Base-by-base conservation (phyloP, 805 yeast species). In the Ogataea parapolymorpha region DNA sequence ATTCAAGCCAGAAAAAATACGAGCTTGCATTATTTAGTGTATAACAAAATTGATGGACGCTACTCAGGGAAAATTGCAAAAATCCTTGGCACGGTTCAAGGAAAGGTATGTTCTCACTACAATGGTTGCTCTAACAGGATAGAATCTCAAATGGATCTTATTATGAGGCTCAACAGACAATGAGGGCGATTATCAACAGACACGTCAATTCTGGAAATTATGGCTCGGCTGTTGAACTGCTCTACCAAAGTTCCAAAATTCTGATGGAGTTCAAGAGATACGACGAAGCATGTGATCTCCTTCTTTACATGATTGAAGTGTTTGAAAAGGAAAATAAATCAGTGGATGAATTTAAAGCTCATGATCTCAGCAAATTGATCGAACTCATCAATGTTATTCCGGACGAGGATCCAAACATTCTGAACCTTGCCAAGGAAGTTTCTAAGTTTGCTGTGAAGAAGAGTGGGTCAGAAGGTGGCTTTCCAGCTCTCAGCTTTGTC, bases 141-240 rank as follows among this genome's bases (percentile, higher is more conserved):
- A 81, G 85, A 54, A 82, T 91, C 48, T 76, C 74, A 37, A 74
- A 74, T 36, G 87, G 86, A 2, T 85, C 89, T 41, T 88, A 74
- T 66, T 91, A 91, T 60, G 99, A 93, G 60, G 98, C 98, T 0
- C 96, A 91, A 61, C 98, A 93, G 63, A 90, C 96, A 0, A 72
- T 93, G 37, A 72, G 96, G 56, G 88, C 98, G 5, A 85, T 91
- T 39, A 85, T 86, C 30, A 89, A 89, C 51, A 73, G 99, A 58
- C 84, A 85, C 56, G 82, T 85, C 31, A 78, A 85, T 48, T 59
- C 80, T 17, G 78, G 79, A 45, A 78, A 82, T 44, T 86, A 74
- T 59, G 67, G 64, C 3, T 82, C 83, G 28, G 95, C 97, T 8
- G 72, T 79, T 37, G 89, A 85, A 35, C 66, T 89, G 42, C 70